A percentile compares a stretch with the other conserved stretches of the same genome.
phyloP scores from a whole-genome alignment of 148 eudicot genomes.

The Cornus kousa region DNA sequence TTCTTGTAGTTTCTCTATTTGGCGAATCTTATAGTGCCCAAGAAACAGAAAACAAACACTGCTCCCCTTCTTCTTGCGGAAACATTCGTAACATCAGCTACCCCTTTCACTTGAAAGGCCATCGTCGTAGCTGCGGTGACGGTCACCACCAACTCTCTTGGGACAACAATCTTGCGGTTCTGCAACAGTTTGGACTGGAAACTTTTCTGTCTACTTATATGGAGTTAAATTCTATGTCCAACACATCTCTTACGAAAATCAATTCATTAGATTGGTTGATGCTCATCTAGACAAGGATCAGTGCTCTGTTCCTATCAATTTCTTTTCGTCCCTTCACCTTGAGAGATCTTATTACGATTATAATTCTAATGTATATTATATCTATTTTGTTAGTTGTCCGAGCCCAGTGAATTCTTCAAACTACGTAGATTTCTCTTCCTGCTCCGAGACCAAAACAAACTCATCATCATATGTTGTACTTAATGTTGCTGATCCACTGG shows the following conservation, averaged over 20 bases:
- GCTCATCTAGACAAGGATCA: slow-evolving; percentile 2
- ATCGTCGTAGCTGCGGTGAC: not conserved
- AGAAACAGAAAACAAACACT: too few species aligned
- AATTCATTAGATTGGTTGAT: slow-evolving; percentile 16
- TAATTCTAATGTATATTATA: not conserved
- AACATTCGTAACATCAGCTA: not conserved
- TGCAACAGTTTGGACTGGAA: too few species aligned
- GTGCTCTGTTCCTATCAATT: slow-evolving; percentile 17
- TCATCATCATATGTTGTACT: too few species aligned
- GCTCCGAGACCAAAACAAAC: too few species aligned
- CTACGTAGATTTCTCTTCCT: too few species aligned
- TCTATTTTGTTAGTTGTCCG: not conserved
- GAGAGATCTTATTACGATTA: too few species aligned
- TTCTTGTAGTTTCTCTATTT: too few species aligned
- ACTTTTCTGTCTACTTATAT: not conserved
- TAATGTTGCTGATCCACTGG: too few species aligned
- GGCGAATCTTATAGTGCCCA: too few species aligned
- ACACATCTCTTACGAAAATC: slow-evolving; percentile 11
- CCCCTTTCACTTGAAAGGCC: slow-evolving; percentile 2
- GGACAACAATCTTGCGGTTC: slow-evolving; percentile 18
- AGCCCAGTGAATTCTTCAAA: too few species aligned
- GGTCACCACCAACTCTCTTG: slow-evolving; percentile 7
- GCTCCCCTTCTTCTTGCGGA: not conserved
- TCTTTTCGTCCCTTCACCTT: too few species aligned
- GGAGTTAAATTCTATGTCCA: slow-evolving; percentile 11